Evolutionary conservation across 2,329 filamentous ascomycete species (phyloP), one percentile per base, ranked within the genome.

Genomic region (Sarocladiaceae sp.): DNA sequence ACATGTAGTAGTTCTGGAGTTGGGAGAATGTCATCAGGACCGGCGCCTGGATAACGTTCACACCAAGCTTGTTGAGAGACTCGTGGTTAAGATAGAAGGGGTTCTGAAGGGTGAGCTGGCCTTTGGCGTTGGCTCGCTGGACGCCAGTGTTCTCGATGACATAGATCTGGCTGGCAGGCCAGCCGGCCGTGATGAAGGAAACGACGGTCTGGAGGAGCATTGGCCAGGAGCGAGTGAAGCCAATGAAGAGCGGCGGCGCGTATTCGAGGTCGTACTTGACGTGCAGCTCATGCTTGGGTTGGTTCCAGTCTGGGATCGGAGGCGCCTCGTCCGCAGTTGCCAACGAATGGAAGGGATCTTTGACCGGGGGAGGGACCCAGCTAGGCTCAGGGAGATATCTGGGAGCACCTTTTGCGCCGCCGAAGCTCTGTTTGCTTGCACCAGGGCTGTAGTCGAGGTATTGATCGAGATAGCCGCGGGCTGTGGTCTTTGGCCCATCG

Each of bases 101-200:
- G 48, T 80, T 78, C 48, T 79, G 70, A 0, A 74, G 60, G 1
- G 66, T 65, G 3, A 80, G 62, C 26, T 63, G 59, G 3, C 66
- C 68, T 7, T 63, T 58, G n/a, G 61, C 55, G 53, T 80, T 80
- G 40, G 72, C 68, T 44, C 72, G 60, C 55, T 77, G 73, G 12
- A 70, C 70, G 5, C 76, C 76, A 4, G 72, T 80, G 58, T 81
- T 81, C 53, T 81, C 77, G 21, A 80, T 59, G 2, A 80, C 70
- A 49, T 74, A 73, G 47, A 81, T 78, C 49, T 79, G 68, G 16
- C 63, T 62, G 0, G 73, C 58, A 2, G 76, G 77, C 76, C 76
- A 81, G 40, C 76, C 77, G 3, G 74, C 72, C 1, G 75, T 72
- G 49, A 81, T 71, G 56, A 80, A 81, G 10, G 66, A 71, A 9